phyloP scores from a whole-genome alignment of 2,329 filamentous ascomycete genomes.

The Macrophomina phaseolina region DNA sequence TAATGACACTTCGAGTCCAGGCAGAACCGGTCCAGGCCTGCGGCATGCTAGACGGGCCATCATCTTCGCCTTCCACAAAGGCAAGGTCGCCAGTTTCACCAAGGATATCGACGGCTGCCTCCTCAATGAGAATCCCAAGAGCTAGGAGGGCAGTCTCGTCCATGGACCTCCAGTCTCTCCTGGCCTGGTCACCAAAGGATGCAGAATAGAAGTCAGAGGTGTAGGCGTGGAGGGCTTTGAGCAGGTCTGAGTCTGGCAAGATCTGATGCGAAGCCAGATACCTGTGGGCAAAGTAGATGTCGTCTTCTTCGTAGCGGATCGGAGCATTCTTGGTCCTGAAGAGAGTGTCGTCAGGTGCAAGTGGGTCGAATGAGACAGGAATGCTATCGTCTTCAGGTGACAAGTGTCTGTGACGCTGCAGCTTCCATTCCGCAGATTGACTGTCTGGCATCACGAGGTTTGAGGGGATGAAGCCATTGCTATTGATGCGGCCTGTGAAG shows the following conservation, averaged over 20 bases:
- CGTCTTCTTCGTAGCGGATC: constrained; percentile 70
- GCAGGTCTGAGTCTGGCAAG: constrained; percentile 71
- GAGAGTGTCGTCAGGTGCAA: constrained; percentile 69
- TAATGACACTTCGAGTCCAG: constrained; percentile 22
- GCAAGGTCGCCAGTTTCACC: constrained; percentile 72
- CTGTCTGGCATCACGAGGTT: constrained; percentile 41
- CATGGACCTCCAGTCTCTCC: constrained; percentile 63
- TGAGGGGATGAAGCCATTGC: constrained; percentile 49
- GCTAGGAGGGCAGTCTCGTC: constrained; percentile 80
- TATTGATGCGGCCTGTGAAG: constrained; percentile 56
- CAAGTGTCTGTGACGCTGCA: constrained; percentile 41
- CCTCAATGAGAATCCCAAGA: constrained; percentile 76
- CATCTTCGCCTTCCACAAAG: constrained; percentile 65
- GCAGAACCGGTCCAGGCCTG: background rate
- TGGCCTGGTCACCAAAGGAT: constrained; percentile 32
- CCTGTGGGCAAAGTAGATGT: constrained; percentile 72
- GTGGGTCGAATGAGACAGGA: background rate
- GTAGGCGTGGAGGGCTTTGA: constrained; percentile 73
- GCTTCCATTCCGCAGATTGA: constrained; percentile 31
- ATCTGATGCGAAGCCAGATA: constrained; percentile 56
- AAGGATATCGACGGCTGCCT: constrained; percentile 65
- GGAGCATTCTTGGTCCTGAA: constrained; percentile 71
- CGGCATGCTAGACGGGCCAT: background rate
- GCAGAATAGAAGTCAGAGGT: constrained; percentile 67
- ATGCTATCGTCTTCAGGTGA: constrained; percentile 46